These are phyloP conservation scores for Camelina neglecta DNA, from an alignment of 345 rosid species.

Conservation along the genomic window DNA sequence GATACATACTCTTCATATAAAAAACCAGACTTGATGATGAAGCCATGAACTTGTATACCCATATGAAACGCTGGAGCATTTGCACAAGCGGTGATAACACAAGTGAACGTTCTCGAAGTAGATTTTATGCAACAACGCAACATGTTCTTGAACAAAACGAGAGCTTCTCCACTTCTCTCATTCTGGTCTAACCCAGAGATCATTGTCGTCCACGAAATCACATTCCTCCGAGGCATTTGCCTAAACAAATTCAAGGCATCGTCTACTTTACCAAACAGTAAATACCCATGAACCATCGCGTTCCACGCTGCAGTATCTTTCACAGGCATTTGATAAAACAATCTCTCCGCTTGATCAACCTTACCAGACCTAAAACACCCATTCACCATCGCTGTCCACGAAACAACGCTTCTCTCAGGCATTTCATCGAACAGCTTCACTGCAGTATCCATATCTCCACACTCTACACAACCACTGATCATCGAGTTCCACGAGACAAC, in stretches of 20 bases:
- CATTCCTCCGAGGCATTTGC: slow-evolving; percentile 63
- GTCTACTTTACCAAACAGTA: slow-evolving; percentile 53
- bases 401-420: slow-evolving; percentile 67
- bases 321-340: slow-evolving; percentile 62
- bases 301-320: slow-evolving; percentile 79
- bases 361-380: slow-evolving; percentile 63
- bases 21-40: slow-evolving; percentile 54
- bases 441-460: slow-evolving; percentile 58
- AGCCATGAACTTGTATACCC: slow-evolving; percentile 68
- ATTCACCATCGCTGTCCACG: slow-evolving; percentile 75
- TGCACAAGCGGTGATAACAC: slow-evolving; percentile 66
- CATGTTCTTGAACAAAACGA: slow-evolving; percentile 58
- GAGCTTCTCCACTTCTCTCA: slow-evolving; percentile 60
- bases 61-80: slow-evolving; percentile 50
- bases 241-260: slow-evolving; percentile 61
- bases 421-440: slow-evolving; percentile 65
- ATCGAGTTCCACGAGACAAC: slow-evolving; percentile 68
- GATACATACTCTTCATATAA: slow-evolving; percentile 55
- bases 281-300: slow-evolving; percentile 74
- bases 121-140: slow-evolving; percentile 48
- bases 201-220: slow-evolving; percentile 85
- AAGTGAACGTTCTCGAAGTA: slow-evolving; percentile 57
- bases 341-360: slow-evolving; percentile 57
- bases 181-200: slow-evolving; percentile 71
- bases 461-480: slow-evolving; percentile 66